Evolutionary conservation across 2,329 filamentous ascomycete genomes (phyloP).

Genomic region (Sporothrix humicola): DNA sequence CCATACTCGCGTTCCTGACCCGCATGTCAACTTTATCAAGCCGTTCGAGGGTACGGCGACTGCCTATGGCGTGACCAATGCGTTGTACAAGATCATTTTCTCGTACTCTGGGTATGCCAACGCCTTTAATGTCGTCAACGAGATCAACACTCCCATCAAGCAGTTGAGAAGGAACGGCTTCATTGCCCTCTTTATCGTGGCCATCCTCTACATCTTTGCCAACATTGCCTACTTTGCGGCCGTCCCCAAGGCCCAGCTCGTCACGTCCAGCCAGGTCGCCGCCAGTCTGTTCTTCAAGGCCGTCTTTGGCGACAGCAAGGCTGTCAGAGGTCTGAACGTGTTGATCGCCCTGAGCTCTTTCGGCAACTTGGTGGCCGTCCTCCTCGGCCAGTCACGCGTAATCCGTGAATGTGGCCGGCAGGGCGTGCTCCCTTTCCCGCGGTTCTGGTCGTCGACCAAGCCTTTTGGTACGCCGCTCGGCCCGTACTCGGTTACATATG

Average conservation of each 20-base stretch:
- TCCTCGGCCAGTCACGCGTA: conserved; percentile 61
- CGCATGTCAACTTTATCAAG: conserved; percentile 59
- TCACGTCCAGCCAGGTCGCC: conserved; percentile 56
- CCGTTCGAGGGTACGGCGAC: conserved; percentile 57
- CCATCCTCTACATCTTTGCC: conserved; percentile 61
- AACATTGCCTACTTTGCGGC: conserved; percentile 67
- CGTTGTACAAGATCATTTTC: conserved; percentile 65
- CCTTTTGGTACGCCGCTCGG: conserved; percentile 68
- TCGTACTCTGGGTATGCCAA: conserved; percentile 64
- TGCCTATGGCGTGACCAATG: conserved; percentile 59
- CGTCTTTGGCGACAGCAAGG: conserved; percentile 58
- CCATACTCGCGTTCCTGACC: conserved; percentile 55
- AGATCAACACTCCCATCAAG: conserved; percentile 63
- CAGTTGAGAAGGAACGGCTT: conserved; percentile 58
- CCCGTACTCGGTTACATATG: conserved; percentile 63
- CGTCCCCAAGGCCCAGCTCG: conserved; percentile 59
- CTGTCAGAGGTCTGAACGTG: conserved; percentile 60
- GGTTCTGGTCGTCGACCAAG: conserved; percentile 65
- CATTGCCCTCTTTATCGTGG: conserved; percentile 56
- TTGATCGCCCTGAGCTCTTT: conserved; percentile 63
- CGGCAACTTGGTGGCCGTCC: conserved; percentile 61
- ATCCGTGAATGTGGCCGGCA: conserved; percentile 67
- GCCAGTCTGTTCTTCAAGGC: conserved; percentile 63
- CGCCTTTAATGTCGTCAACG: conserved; percentile 65
- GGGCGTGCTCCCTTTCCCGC: conserved; percentile 63